These are phyloP conservation scores for Turritis glabra DNA, from an alignment of 345 rosid species.

Conservation along the genomic window DNA sequence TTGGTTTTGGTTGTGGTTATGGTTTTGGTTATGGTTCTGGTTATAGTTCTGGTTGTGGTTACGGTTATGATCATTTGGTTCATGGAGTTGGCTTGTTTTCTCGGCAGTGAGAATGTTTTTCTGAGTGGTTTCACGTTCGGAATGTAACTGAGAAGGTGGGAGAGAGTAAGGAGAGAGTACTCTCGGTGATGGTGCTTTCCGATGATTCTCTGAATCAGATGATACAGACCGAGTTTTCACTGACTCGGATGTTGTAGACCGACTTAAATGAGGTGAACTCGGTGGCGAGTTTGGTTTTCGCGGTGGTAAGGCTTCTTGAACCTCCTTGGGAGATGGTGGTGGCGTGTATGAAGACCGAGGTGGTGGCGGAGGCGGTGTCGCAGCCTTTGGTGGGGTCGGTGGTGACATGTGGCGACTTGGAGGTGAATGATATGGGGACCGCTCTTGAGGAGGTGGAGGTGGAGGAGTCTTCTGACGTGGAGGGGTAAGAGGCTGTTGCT, in stretches of 20 bases:
- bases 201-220: slow-evolving; percentile 38
- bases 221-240: slow-evolving; percentile 37
- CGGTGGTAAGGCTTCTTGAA: slow-evolving; percentile 35
- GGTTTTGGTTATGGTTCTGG: slow-evolving; percentile 8
- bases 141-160: slow-evolving; percentile 64
- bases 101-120: slow-evolving; percentile 59
- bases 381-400: slow-evolving; percentile 26
- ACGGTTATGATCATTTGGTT: slow-evolving; percentile 31
- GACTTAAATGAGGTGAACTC: slow-evolving; percentile 24
- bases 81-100: slow-evolving; percentile 36
- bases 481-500: slow-evolving; percentile 19
- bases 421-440: slow-evolving; percentile 28
- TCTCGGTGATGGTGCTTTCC: slow-evolving; percentile 51
- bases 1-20: background rate
- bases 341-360: slow-evolving; percentile 32
- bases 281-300: slow-evolving; percentile 44
- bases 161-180: slow-evolving; percentile 73
- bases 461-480: slow-evolving; percentile 33
- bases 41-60: background rate
- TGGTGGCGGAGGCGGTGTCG: slow-evolving; percentile 11
- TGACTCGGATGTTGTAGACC: slow-evolving; percentile 22
- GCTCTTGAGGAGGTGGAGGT: slow-evolving; percentile 33
- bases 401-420: slow-evolving; percentile 39
- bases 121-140: slow-evolving; percentile 48
- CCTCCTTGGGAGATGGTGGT: slow-evolving; percentile 37